Percentiles rank a stretch among this genome's conserved stretches.
These are phyloP conservation scores for Aspergillus olivimuriae DNA, from an alignment of 495 filamentous ascomycete genomes.

Conservation along the genomic window DNA sequence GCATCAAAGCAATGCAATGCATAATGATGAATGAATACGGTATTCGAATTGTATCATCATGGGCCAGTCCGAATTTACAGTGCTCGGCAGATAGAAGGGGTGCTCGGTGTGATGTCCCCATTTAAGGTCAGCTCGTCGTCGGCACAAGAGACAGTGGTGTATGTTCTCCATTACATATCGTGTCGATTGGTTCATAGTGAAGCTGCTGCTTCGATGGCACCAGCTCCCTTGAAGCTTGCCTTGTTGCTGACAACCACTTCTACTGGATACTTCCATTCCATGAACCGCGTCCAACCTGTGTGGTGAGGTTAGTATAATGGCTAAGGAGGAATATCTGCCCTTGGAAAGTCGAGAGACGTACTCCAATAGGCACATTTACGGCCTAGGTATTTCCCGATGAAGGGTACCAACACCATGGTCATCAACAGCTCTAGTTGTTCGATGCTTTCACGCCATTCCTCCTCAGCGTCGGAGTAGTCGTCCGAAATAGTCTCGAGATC, in stretches of 20 bases:
- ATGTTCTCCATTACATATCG: too few species aligned
- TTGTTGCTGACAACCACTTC: conserved; percentile 53
- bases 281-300: conserved; percentile 64
- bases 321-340: too few species aligned
- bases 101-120: too few species aligned
- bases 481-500: conserved; percentile 48
- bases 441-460: conserved; percentile 87
- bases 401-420: conserved; percentile 90
- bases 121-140: too few species aligned
- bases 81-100: too few species aligned
- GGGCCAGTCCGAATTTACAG: too few species aligned
- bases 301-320: neutral
- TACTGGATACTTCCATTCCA: conserved; percentile 73
- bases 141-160: neutral
- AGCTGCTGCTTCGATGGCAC: conserved; percentile 65
- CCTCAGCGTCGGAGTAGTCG: conserved; percentile 72
- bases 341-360: conserved; percentile 34
- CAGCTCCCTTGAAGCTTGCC: conserved; percentile 55
- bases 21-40: too few species aligned
- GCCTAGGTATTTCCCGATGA: conserved; percentile 87
- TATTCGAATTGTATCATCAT: too few species aligned
- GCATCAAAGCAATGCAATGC: too few species aligned
- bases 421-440: conserved; percentile 88
- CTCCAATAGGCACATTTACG: conserved; percentile 95
- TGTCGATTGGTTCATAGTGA: conserved; percentile 60